A percentile compares a stretch with the other conserved stretches of the same genome.
Evolutionary conservation across 2,329 filamentous ascomycete species (phyloP).

Genomic region (Apiospora arundinis): DNA sequence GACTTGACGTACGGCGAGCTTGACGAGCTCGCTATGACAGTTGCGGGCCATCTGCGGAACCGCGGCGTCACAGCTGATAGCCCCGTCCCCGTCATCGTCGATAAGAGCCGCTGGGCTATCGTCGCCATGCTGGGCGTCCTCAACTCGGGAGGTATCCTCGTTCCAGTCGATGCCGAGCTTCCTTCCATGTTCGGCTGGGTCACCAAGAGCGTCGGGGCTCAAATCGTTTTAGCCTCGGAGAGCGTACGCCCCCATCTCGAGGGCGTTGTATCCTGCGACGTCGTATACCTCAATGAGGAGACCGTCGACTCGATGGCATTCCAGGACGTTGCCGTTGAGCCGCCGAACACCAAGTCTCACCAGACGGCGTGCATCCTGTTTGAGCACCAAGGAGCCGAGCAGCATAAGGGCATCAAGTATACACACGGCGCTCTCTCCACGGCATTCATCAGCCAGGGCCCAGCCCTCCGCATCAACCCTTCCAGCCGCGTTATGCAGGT

Average conservation of each 20-base stretch:
- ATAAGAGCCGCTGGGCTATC: conserved; percentile 73
- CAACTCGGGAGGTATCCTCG: conserved; percentile 62
- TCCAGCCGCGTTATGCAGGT: conserved; percentile 64
- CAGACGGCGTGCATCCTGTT: conserved; percentile 68
- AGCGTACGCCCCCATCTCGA: conserved; percentile 47
- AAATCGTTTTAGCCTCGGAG: conserved; percentile 53
- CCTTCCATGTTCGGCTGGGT: conserved; percentile 48
- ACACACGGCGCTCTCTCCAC: conserved; percentile 65
- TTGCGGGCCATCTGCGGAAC: conserved; percentile 38
- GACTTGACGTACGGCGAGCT: conserved; percentile 40
- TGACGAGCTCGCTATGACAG: conserved; percentile 35
- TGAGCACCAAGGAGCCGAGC: conserved; percentile 61
- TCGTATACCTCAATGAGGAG: conserved; percentile 50
- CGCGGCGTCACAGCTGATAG: conserved; percentile 37
- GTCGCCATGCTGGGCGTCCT: conserved; percentile 73
- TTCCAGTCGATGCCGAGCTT: conserved; percentile 55
- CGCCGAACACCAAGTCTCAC: conserved; percentile 45
- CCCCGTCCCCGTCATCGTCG: conserved; percentile 70
- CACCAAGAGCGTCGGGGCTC: conserved; percentile 50
- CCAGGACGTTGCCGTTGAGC: conserved; percentile 36
- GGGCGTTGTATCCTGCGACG: conserved; percentile 45
- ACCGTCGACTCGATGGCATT: conserved; percentile 45
- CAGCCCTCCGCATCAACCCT: conserved; percentile 54
- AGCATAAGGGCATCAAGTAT: conserved; percentile 67
- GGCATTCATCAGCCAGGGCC: conserved; percentile 56